Evolutionary conservation across 768 basidiomycete species (phyloP).

Genomic region (Amanita inopinata): DNA sequence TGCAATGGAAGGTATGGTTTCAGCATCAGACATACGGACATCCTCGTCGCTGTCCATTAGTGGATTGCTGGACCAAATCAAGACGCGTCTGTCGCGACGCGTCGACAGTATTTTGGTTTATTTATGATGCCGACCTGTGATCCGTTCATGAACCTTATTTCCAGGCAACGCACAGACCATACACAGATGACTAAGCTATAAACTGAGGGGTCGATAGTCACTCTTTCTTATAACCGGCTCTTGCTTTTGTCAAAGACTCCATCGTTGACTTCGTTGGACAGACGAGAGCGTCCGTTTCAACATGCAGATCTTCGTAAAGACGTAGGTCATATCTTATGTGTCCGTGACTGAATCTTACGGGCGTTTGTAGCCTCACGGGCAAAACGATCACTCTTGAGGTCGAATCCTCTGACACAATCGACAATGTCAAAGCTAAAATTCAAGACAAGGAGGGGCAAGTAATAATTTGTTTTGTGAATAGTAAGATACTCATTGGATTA

Average conservation of each 20-base stretch:
- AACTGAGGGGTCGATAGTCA: slow-evolving; percentile 14
- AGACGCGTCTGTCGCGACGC: slow-evolving; percentile 12
- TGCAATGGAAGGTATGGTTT: slow-evolving; percentile 23
- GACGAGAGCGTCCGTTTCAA: slow-evolving; percentile 61
- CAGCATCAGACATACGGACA: slow-evolving; percentile 38
- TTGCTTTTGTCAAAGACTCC: slow-evolving; percentile 91
- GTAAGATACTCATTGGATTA: slow-evolving; percentile 7
- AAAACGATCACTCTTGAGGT: slow-evolving; percentile 99
- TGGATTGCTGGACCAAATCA: not conserved
- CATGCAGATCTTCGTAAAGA: slow-evolving; percentile 99
- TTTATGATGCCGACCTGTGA: slow-evolving; percentile 15
- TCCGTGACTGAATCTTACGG: slow-evolving; percentile 5
- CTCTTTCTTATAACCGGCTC: slow-evolving; percentile 29
- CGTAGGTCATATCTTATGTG: slow-evolving; percentile 38
- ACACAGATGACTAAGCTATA: slow-evolving; percentile 31
- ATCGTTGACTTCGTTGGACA: slow-evolving; percentile 84
- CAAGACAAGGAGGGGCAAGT: slow-evolving; percentile 90
- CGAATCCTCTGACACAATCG: slow-evolving; percentile 94
- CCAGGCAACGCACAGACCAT: slow-evolving; percentile 28
- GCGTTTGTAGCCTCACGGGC: slow-evolving; percentile 74
- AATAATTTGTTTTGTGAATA: slow-evolving; percentile 15
- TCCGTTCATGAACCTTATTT: slow-evolving; percentile 23
- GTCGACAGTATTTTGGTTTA: slow-evolving; percentile 12
- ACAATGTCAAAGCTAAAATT: slow-evolving; percentile 97
- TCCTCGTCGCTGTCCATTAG: slow-evolving; percentile 55